Evolutionary conservation across 2,329 filamentous ascomycete species (phyloP), one percentile per base, ranked within the genome.

Genomic region (Microsporum canis): DNA sequence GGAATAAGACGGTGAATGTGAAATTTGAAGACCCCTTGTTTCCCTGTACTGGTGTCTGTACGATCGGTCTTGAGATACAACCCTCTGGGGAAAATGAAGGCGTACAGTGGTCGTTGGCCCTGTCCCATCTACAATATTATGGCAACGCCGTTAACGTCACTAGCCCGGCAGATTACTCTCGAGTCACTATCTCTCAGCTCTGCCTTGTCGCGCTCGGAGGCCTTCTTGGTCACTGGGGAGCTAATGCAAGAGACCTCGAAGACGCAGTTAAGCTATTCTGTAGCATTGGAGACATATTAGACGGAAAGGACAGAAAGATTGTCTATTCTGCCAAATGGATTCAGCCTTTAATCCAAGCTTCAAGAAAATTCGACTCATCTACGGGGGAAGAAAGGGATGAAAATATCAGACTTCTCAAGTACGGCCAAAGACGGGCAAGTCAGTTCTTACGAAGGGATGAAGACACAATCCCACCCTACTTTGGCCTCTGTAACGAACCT

Each of bases 1-100:
- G 81, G 8, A 58, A 43, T 14, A 38, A 36, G 5, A 57, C 53
- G 3, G 53, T 57, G 6, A 38, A 36, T 38, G 31, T 57, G 4
- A 38, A 57, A 14, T 57, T 57, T n/a, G 14, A 2, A 17, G 59
- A 60, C 53, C 45, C 34, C 23, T 49, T 60, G 14, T 14, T 60
- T 29, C 29, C 45, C 12, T 14, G n/a, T 17, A 33, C 31, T n/a
- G 59, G 59, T 14, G 3, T 56, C 5, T 43, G 27, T 12, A 61
- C 59, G 2, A 45, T 61, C n/a, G 53, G 59, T 7, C 12, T 61
- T 7, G 14, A 61, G 17, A 17, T 38, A 14, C 3, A 17, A 29
- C 5, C 33, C 1, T n/a, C n/a, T 4, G 38, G 49, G 7, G 39
- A 6, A 6, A 39, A 17, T 5, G 31, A 33, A 5, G 39, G 59